These are phyloP conservation scores for Thelephora ganbajun DNA, from an alignment of 768 basidiomycete genomes.

Conservation along the genomic window DNA sequence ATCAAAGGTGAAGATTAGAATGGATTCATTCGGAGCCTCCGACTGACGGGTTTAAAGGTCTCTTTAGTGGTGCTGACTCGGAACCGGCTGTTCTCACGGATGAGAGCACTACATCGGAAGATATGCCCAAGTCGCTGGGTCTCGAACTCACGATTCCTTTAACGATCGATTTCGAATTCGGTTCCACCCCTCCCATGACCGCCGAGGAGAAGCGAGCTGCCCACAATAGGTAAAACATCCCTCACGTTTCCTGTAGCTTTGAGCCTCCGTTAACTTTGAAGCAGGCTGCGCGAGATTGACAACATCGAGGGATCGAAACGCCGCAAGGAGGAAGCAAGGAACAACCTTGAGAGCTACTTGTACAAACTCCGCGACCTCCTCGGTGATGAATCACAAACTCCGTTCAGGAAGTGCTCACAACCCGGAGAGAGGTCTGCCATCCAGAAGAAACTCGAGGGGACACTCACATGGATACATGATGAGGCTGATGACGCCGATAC, in stretches of 20 bases:
- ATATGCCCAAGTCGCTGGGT: conserved; percentile 8
- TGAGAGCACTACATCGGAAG: conserved; percentile 16
- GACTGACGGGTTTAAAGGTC: conserved; percentile 32
- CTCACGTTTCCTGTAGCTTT: neutral
- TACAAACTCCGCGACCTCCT: conserved; percentile 82
- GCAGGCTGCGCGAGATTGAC: conserved; percentile 70
- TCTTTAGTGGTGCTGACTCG: conserved; percentile 50
- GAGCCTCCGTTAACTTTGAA: neutral
- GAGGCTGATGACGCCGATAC: conserved; percentile 76
- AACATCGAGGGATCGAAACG: conserved; percentile 61
- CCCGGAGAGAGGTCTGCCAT: conserved; percentile 56
- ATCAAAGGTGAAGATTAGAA: conserved; percentile 38
- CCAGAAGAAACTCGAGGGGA: conserved; percentile 51
- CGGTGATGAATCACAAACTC: conserved; percentile 47
- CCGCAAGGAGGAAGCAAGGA: conserved; percentile 79
- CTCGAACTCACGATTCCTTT: conserved; percentile 30
- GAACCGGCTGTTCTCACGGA: conserved; percentile 17
- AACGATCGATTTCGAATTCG: conserved; percentile 45
- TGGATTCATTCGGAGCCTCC: too few species aligned
- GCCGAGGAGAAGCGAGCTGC: conserved; percentile 62
- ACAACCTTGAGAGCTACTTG: conserved; percentile 85
- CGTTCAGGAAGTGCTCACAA: conserved; percentile 80
- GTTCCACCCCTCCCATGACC: conserved; percentile 64
- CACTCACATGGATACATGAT: conserved; percentile 73
- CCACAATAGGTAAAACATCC: conserved; percentile 47